These are phyloP conservation scores for Solidago caesia DNA, from an alignment of 129 eudicot species.

Conservation along the genomic window DNA sequence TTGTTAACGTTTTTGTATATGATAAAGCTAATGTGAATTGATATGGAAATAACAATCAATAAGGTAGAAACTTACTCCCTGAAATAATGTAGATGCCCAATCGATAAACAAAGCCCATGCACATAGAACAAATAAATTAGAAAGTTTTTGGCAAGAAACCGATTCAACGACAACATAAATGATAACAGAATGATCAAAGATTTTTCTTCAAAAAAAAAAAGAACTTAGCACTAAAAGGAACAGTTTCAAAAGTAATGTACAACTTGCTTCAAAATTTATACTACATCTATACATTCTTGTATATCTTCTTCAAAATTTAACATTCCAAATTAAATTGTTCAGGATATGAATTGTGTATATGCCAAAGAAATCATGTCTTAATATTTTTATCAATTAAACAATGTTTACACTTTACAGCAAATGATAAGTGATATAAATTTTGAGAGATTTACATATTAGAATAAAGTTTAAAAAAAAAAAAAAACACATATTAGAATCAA, in stretches of 20 bases:
- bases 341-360: too few relatives aligned
- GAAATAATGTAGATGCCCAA: slow-evolving; percentile 26
- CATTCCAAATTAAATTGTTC: too few relatives aligned
- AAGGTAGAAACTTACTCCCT: slow-evolving; percentile 70
- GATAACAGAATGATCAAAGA: background rate
- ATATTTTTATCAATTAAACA: too few relatives aligned
- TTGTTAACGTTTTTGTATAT: slow-evolving; percentile 13
- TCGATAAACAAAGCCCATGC: slow-evolving; percentile 32
- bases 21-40: background rate
- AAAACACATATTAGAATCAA: too few relatives aligned
- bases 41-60: background rate
- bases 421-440: too few relatives aligned
- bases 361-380: too few relatives aligned
- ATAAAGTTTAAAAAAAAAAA: too few relatives aligned
- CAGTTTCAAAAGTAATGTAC: background rate
- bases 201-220: background rate
- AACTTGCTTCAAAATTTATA: slow-evolving; percentile 16
- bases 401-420: too few relatives aligned
- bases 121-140: slow-evolving; percentile 43
- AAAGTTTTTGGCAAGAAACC: background rate
- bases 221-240: background rate
- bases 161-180: slow-evolving; percentile 4
- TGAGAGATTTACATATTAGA: too few relatives aligned
- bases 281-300: too few relatives aligned
- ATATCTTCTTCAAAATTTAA: too few relatives aligned